These are phyloP conservation scores for Phytophthora melonis DNA, from an alignment of 352 stramenopile genomes.

Conservation along the genomic window DNA sequence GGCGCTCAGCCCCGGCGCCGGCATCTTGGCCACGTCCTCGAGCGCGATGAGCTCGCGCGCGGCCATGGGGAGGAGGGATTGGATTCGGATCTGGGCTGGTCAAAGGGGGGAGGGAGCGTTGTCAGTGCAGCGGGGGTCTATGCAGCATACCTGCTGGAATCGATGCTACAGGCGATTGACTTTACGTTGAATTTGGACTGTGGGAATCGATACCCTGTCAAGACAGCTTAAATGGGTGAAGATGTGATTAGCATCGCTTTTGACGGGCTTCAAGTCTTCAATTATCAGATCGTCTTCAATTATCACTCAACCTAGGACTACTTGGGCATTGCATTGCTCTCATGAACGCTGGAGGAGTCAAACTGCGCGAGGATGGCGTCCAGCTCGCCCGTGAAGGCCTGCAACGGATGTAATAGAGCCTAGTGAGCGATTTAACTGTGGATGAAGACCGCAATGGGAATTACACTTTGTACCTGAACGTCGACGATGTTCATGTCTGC, in stretches of 20 bases:
- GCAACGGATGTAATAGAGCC: not conserved
- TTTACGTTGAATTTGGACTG: not conserved
- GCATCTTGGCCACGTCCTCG: conserved; percentile 91
- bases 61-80: conserved; percentile 19
- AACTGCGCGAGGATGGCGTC: conserved; percentile 67
- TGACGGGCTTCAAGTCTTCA: not conserved
- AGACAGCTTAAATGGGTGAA: not conserved
- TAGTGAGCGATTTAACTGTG: not conserved
- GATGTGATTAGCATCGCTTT: not conserved
- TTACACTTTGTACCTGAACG: conserved; percentile 45
- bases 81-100: conserved; percentile 33
- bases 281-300: conserved; percentile 28
- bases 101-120: not conserved
- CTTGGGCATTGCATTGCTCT: too few relatives aligned
- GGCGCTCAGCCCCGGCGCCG: conserved; percentile 81
- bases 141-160: not conserved
- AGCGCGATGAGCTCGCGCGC: conserved; percentile 66
- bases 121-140: not conserved
- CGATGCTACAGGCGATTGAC: not conserved
- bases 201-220: not conserved
- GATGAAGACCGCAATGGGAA: not conserved
- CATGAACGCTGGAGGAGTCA: conserved; percentile 9
- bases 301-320: too few relatives aligned
- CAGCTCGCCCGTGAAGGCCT: conserved; percentile 57
- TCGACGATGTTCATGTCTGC: conserved; percentile 22